Evolutionary conservation across 805 yeast genomes (phyloP).

Genomic region (Lipomyces spencermartinsiae): DNA sequence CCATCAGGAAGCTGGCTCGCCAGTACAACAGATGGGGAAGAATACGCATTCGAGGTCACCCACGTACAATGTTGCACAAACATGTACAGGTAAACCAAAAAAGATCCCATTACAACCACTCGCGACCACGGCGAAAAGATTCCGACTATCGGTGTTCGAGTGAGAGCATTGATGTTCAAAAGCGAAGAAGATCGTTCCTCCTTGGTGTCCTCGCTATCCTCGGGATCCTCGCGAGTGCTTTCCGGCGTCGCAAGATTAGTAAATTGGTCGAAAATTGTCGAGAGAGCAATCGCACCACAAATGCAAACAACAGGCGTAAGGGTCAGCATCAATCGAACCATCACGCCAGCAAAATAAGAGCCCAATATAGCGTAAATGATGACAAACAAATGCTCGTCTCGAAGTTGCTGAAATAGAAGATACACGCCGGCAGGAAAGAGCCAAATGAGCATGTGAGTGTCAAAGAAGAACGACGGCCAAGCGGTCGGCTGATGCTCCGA

Average conservation of each 20-base stretch:
- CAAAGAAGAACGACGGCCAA: slow-evolving; percentile 98
- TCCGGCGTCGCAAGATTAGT: slow-evolving; percentile 51
- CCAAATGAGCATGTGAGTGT: slow-evolving; percentile 92
- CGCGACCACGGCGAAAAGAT: slow-evolving; percentile 54
- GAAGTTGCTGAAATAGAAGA: slow-evolving; percentile 84
- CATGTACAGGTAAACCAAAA: slow-evolving; percentile 72
- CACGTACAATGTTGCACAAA: slow-evolving; percentile 95
- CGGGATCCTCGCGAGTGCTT: slow-evolving; percentile 1
- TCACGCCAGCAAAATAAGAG: slow-evolving; percentile 97
- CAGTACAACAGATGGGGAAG: slow-evolving; percentile 96
- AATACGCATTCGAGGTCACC: slow-evolving; percentile 95
- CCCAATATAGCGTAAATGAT: slow-evolving; percentile 92
- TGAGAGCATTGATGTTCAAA: slow-evolving; percentile 16
- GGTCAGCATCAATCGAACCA: slow-evolving; percentile 97
- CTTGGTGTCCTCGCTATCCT: slow-evolving; percentile 7
- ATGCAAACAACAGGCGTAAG: slow-evolving; percentile 96
- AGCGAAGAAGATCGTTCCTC: slow-evolving; percentile 12
- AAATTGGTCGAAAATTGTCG: slow-evolving; percentile 83
- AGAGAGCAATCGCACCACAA: slow-evolving; percentile 85
- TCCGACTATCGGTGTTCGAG: slow-evolving; percentile 30
- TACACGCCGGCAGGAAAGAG: slow-evolving; percentile 97
- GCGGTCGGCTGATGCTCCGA: slow-evolving; percentile 99
- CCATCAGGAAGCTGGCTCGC: slow-evolving; percentile 88
- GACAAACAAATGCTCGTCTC: slow-evolving; percentile 90
- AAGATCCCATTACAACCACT: slow-evolving; percentile 66